Evolutionary conservation across 1,139 yeast genomes (phyloP).

Genomic region (Diutina siamensis): DNA sequence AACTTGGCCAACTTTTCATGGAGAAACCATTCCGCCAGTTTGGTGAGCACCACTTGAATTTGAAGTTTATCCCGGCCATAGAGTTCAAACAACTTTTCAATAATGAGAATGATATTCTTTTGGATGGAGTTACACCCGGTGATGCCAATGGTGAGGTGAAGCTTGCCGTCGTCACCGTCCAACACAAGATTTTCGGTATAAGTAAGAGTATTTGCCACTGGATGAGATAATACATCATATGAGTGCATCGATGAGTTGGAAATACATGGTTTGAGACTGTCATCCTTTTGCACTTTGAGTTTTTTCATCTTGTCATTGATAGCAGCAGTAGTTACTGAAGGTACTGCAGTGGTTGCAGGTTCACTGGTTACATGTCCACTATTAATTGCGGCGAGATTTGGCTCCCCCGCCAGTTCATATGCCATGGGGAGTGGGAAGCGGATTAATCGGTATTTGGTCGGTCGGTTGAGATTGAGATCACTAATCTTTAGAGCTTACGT

Average conservation of each 20-base stretch:
- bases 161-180: conserved; percentile 10
- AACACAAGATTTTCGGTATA: background rate
- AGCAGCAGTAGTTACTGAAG: background rate
- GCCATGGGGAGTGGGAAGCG: background rate
- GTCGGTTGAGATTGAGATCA: background rate
- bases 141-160: conserved; percentile 19
- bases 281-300: conserved; percentile 1
- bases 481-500: background rate
- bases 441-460: background rate
- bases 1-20: conserved; percentile 17
- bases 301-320: background rate
- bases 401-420: background rate
- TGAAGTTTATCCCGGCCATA: conserved; percentile 16
- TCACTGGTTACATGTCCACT: no score
- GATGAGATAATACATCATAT: background rate
- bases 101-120: conserved; percentile 17
- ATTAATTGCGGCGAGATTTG: background rate
- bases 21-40: conserved; percentile 19
- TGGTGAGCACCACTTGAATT: conserved; percentile 19
- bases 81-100: conserved; percentile 18
- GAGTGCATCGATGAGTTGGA: background rate
- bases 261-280: background rate
- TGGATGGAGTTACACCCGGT: conserved; percentile 20
- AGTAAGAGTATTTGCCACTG: background rate
- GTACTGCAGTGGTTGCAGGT: background rate